Base-by-base conservation (phyloP, 192 early-diverging fungal species). In the Podila epigama region DNA sequence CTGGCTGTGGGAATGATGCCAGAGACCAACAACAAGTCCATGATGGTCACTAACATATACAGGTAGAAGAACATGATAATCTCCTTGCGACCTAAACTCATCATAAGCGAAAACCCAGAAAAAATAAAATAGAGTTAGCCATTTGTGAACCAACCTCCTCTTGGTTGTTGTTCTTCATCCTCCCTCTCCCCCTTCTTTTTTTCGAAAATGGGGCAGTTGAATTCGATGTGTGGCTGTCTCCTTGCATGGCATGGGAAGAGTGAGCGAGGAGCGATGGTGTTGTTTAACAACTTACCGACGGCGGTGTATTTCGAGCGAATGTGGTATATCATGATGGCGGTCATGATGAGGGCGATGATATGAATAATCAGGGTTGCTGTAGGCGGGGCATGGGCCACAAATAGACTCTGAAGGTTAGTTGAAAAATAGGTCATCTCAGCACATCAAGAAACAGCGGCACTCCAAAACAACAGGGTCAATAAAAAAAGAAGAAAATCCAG, bases 271-370 rank as follows among this genome's bases (percentile, higher is more conserved):
- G 7, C 44, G 25, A 12, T 27, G n/a, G 5, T 54, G 58, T n/a
- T 25, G 32, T 11, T 55, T 25, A 22, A 25, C 11, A 20, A 79
- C 87, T 75, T 79, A 91, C 92, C 97, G 27, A 99, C 95, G 33
- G 97, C 97, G 27, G 97, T 99, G 85, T 96, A 97, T 86, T 99
- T 99, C 48, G 91, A 93, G 63, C 91, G 92, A 72, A 99, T 93
- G 82, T 99, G 96, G 67, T 93, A 93, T 77, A 99, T 97, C 97
- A 99, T 99, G 72, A 96, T 96, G 59, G 88, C 83, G 8, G 97
- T 96, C 97, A 99, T 99, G 66, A 95, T 81, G 63, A 99, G 83
- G 25, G 96, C 93, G 51, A 97, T 89, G 52, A 98, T 81, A 68
- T 96, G 91, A 61, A 98, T 93, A 59, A 99, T 93, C 20, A 98